Base-by-base conservation (phyloP, 176 grass and related monocot species). In the Oryza australiensis region DNA sequence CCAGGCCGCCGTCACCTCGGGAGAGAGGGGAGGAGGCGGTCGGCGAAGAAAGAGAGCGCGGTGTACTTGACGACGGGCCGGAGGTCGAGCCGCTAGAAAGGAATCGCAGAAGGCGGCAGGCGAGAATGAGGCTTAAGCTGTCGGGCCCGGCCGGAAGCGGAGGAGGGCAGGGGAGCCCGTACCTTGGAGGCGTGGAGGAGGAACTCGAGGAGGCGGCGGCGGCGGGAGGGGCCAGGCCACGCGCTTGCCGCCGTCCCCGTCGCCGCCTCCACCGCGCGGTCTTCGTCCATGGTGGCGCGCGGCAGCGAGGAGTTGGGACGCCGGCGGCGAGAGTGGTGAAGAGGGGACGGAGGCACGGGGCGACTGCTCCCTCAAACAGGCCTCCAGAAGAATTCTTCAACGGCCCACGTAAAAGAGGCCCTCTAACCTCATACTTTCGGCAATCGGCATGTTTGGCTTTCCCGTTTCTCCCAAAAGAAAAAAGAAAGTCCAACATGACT, bases 11-110 rank as follows among this genome's bases (percentile, higher is more conserved):
- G 12, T 84, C 73, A 89, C 92, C 92, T 92, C 22, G 86, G 83
- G 66, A 93, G 82, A 26, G 88, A 77, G 23, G 92, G 92, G 70
- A 93, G 79, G 71, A 98, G 87, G 62, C 90, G 86, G 0, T 77
- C 86, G 10, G 86, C 80, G 81, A 98, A 93, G 86, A 98, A 94
- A 10, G 68, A 26, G 59, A 98, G 82, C 41, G 92, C 84, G 20
- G 90, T 78, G 82, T 94, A 98, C 86, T 98, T 98, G 81, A 98
- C 90, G 37, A 98, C 22, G 8, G 95, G 90, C 1, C 42, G 72
- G 59, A 89, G 45, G 78, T 98, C 90, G 75, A 98, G 95, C 78
- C 89, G 81, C 95, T 98, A 33, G 67, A 12, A 26, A 48, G 12
- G 64, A 75, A 80, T 69, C 40, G n/a, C 11, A 20, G 42, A 48